Base-by-base conservation (phyloP, 2,329 filamentous ascomycete genomes). In the Gaeumannomyces tritici region DNA sequence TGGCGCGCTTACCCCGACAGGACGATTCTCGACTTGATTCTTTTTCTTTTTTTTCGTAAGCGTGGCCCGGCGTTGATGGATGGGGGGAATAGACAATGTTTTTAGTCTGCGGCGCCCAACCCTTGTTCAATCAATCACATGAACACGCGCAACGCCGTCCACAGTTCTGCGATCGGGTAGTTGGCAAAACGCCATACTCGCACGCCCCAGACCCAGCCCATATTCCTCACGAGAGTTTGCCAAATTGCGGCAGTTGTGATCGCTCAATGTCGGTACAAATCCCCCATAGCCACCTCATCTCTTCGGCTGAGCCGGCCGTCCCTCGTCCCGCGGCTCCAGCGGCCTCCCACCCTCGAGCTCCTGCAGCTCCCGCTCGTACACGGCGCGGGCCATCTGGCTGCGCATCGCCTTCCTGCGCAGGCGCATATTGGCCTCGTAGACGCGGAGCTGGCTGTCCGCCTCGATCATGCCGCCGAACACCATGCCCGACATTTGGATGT, bases 401-500 rank as follows among this genome's bases (percentile, higher is more conserved):
- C 82, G 77, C 59, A 82, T 77, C 63, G 88, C 71, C 64, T 87
- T 83, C 69, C 86, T 84, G 68, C 89, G 82, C 70, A 85, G 80
- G 64, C 89, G 79, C 66, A 91, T 76, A 57, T 78, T 77, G 15
- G 85, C 78, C 72, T 92, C 89, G 68, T 89, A 90, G 64, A 81
- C 76, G 61, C 87, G 81, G 68, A 93, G 78, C 60, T 86, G 80
- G 62, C 79, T 75, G 70, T 93, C 90, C 3, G 89, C 90, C 76
- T 91, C 88, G 62, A 93, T 81, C 81, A 90, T 89, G 69, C 85
- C 82, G 56, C 90, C 90, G 42, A 91, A 70, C n/a, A 89, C 87
- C 89, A 93, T 93, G 64, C 86, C 87, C n/a, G 87, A 90, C 88
- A 92, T 91, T 73, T 92, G 89, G 21, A 93, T 78, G 71, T 91